These are phyloP conservation scores for Diaporthe aspalathi DNA, from an alignment of 2,329 filamentous ascomycete species.

Conservation along the genomic window DNA sequence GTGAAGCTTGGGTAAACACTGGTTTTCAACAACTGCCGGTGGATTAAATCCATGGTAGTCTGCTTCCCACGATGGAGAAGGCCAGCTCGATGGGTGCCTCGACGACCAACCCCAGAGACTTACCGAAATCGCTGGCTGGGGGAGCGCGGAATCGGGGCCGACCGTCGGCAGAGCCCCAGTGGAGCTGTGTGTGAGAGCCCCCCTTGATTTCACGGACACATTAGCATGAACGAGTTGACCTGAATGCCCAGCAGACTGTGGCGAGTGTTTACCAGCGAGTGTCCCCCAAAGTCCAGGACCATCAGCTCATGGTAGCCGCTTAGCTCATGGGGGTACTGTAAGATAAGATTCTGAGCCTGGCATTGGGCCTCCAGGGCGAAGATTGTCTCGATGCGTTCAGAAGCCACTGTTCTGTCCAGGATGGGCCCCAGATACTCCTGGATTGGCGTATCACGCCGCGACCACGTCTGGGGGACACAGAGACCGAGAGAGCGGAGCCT, in stretches of 20 bases:
- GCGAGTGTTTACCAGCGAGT: neutral
- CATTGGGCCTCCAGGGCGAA: slow-evolving; percentile 23
- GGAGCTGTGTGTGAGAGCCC: neutral
- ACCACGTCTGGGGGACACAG: slow-evolving; percentile 26
- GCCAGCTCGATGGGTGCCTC: no score
- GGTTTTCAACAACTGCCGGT: no score
- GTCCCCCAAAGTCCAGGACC: slow-evolving; percentile 25
- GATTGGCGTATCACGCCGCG: slow-evolving; percentile 16
- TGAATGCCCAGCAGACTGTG: accelerated
- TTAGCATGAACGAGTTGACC: no score
- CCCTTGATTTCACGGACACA: neutral
- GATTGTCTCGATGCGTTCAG: neutral
- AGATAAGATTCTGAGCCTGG: slow-evolving; percentile 10
- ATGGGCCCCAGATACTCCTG: slow-evolving; percentile 23
- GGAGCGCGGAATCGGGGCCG: slow-evolving; percentile 8
- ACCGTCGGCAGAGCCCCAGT: neutral
- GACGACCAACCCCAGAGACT: no score
- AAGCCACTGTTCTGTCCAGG: neutral
- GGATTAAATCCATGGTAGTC: no score
- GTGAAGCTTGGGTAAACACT: no score
- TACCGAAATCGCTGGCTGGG: slow-evolving; percentile 17
- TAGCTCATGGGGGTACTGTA: neutral
- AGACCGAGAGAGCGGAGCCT: neutral
- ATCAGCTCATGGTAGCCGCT: neutral
- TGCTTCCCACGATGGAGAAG: no score